Percentiles rank a stretch among this genome's conserved stretches.
These are phyloP conservation scores for Aspergillus saccharolyticus DNA, from an alignment of 495 filamentous ascomycete species.

Conservation along the genomic window DNA sequence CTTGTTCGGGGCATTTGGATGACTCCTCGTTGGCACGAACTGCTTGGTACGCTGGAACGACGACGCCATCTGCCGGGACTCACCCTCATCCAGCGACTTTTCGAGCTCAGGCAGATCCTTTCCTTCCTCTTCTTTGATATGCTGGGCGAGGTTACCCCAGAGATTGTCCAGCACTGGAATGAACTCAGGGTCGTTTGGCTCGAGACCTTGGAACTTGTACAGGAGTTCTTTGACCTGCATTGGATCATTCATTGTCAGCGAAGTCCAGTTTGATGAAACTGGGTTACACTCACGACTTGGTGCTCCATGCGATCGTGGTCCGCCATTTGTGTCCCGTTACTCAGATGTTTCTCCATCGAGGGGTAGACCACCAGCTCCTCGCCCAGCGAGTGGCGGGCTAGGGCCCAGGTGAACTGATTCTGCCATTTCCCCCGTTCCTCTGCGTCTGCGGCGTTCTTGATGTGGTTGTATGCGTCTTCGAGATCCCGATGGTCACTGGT, in stretches of 20 bases:
- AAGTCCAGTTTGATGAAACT: not conserved
- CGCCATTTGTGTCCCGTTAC: conserved; percentile 46
- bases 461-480: conserved; percentile 53
- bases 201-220: conserved; percentile 23
- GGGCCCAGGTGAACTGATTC: conserved; percentile 68
- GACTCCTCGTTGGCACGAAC: conserved; percentile 54
- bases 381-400: conserved; percentile 60
- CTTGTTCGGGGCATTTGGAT: conserved; percentile 42
- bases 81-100: conserved; percentile 29
- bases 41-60: conserved; percentile 58
- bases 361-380: conserved; percentile 72
- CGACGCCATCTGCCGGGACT: conserved; percentile 43
- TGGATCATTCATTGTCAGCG: not conserved
- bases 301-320: conserved; percentile 59
- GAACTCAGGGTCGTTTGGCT: conserved; percentile 39
- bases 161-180: conserved; percentile 46
- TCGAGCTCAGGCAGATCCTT: conserved; percentile 49
- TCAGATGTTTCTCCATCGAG: conserved; percentile 54
- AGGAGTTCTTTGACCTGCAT: conserved; percentile 60
- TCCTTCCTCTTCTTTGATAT: conserved; percentile 59
- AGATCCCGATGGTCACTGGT: conserved; percentile 61
- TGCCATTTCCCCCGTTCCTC: conserved; percentile 51
- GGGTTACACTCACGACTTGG: conserved; percentile 19
- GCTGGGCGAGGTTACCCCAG: conserved; percentile 45
- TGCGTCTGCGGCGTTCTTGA: conserved; percentile 42